These are phyloP conservation scores for Echinosophora koreensis DNA, from an alignment of 306 rosid species.

Conservation along the genomic window DNA sequence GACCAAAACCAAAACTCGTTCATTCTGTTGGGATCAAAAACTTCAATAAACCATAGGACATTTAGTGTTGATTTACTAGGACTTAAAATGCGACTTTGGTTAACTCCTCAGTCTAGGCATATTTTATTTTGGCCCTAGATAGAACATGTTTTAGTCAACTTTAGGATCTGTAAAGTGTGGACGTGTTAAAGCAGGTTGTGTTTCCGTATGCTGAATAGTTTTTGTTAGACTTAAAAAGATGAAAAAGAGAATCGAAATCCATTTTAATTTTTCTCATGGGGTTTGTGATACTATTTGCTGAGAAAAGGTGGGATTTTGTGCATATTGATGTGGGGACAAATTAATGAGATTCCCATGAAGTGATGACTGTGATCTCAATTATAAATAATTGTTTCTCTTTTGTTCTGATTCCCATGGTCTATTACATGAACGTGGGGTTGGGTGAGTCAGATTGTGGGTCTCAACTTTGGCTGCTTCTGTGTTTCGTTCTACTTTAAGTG, in stretches of 20 bases:
- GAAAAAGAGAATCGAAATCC: constrained; percentile 49
- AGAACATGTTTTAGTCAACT: constrained; percentile 46
- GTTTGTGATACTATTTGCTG: constrained; percentile 40
- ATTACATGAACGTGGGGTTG: constrained; percentile 37
- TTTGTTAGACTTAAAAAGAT: constrained; percentile 47
- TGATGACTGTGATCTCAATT: constrained; percentile 46
- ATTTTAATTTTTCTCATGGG: constrained; percentile 22
- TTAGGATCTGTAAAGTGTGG: constrained; percentile 54
- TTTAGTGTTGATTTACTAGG: constrained; percentile 39
- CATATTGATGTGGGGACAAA: constrained; percentile 42
- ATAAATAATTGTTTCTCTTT: constrained; percentile 45
- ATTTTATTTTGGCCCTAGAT: constrained; percentile 43
- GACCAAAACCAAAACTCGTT: too few relatives aligned
- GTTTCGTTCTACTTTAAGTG: constrained; percentile 22
- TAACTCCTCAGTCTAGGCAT: constrained; percentile 43
- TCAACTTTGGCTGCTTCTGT: constrained; percentile 33
- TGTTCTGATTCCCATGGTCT: constrained; percentile 44
- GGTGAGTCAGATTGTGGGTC: constrained; percentile 54
- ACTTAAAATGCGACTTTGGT: constrained; percentile 36
- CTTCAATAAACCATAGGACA: neutral
- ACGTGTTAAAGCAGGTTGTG: constrained; percentile 51
- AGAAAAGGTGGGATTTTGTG: constrained; percentile 50
- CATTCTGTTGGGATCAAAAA: too few relatives aligned
- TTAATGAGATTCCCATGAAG: constrained; percentile 45
- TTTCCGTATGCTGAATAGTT: constrained; percentile 44